Evolutionary conservation across 257 asterid genomes (phyloP), one percentile per base, ranked within the genome.

Genomic region (Plantago elongata): DNA sequence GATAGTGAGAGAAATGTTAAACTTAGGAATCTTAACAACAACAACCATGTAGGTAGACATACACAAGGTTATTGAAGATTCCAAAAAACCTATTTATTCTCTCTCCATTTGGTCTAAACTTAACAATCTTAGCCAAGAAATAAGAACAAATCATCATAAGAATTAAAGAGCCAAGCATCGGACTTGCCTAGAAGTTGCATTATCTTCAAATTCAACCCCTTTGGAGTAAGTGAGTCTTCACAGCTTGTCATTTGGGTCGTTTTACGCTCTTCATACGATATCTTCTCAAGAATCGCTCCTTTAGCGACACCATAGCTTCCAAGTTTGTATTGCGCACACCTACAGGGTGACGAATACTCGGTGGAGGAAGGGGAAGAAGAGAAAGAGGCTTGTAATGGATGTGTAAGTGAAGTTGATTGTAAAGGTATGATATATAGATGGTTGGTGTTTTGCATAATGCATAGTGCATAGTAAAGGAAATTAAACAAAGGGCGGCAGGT

Each of bases 141-240:
- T 1, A 40, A 0, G 12, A 37, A n/a, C 3, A 49, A 9, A 65
- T 30, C 22, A 17, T 11, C 51, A 45, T 30, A 0, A 13, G 57
- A 63, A 60, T 60, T 57, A 68, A 60, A 42, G 68, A 83, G 91
- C 90, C 90, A 83, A 83, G 90, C 70, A 81, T 73, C 63, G 71
- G 91, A 84, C 91, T 84, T 84, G 91, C 91, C 91, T 84, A 78
- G 80, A 75, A 67, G 78, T 59, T 55, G 75, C 75, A 71, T 66
- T 57, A 38, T 70, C 59, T 58, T 65, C 18, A 60, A 73, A 66
- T 30, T 77, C 70, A 81, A 55, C 83, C 77, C 70, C 55, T 63
- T 37, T 69, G 75, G 13, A 70, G 63, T 68, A 70, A 47, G 30
- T 68, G 70, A 47, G 30, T 1, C 7, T 45, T 68, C 78, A 52